Evolutionary conservation across 2,329 filamentous ascomycete species (phyloP), one percentile per base, ranked within the genome.

Genomic region (Calonectria multiphialidica): DNA sequence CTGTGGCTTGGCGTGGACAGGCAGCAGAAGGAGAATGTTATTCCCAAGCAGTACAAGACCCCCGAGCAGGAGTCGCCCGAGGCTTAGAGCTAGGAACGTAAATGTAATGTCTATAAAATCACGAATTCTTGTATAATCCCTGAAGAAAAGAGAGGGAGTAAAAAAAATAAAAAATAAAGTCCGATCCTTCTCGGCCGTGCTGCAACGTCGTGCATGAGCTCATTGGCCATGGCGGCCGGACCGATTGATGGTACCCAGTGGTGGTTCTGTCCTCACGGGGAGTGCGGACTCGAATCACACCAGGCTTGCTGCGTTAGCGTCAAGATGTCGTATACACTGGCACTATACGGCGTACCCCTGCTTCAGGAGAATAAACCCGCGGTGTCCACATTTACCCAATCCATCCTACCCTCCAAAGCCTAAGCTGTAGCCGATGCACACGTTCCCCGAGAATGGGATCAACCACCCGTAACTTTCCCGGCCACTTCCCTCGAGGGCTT

Each of bases 1-100:
- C 75, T 86, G 45, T 84, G 84, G 75, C 76, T 86, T n/a, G 77
- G 78, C 8, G 75, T 78, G 16, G 78, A 80, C 44, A 70, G 30
- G 2, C 53, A 72, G 18, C 64, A 72, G 0, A 79, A 77, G 53
- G 61, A 73, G 18, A 71, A 73, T n/a, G 70, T 78, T 1, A 40
- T 77, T 40, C 35, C 28, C 1, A 75, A 72, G 47, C 59, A 67
- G 33, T 37, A 75, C 61, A 75, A 73, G 40, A 23, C 66, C 15
- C 21, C 16, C 0, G 28, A 47, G 6, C 49, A 68, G 15, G 72
- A 74, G 25, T 15, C 7, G 57, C 57, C 57, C 57, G 40, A 62
- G 33, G 33, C 53, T 57, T 40, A 40, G 33, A 59, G 35, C 33
- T 59, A 59, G 53, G 40, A 59, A 40, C 25, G 53, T 37, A 57